These are phyloP conservation scores for Sphagnum fallax DNA, from an alignment of 228 moss, liverwort and hornwort species.

Conservation along the genomic window DNA sequence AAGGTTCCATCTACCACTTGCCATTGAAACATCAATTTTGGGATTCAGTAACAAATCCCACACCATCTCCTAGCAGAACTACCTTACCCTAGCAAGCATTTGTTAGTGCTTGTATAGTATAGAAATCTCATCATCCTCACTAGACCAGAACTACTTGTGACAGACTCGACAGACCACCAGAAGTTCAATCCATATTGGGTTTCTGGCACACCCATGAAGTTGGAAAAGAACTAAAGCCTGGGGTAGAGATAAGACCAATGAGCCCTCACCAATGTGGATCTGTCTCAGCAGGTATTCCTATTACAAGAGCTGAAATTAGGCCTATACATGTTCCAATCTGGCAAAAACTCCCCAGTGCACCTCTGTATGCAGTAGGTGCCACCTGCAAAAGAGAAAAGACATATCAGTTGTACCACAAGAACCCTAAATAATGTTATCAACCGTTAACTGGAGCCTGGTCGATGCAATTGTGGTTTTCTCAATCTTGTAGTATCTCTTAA, in stretches of 20 bases:
- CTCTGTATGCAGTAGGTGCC: slow-evolving; percentile 88
- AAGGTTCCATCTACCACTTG: not conserved
- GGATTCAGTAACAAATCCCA: too few species aligned
- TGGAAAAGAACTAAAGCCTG: too few species aligned
- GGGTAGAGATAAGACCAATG: not conserved
- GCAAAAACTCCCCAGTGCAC: slow-evolving; percentile 79
- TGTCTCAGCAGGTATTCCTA: slow-evolving; percentile 76
- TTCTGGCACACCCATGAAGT: not conserved
- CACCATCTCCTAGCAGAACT: too few species aligned
- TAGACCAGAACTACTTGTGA: too few species aligned
- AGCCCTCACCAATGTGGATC: slow-evolving; percentile 82
- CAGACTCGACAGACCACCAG: not conserved
- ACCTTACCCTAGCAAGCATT: too few species aligned
- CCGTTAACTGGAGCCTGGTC: too few species aligned
- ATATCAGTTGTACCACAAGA: not conserved
- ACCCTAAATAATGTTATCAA: not conserved
- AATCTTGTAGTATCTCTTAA: too few species aligned
- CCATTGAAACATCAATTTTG: too few species aligned
- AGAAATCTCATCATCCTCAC: too few species aligned
- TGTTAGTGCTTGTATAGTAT: too few species aligned
- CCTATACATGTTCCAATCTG: slow-evolving; percentile 91
- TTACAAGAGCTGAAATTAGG: slow-evolving; percentile 68
- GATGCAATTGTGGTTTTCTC: too few species aligned
- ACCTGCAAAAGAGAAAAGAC: slow-evolving; percentile 35
- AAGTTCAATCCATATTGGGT: not conserved